A percentile compares a stretch with the other conserved stretches of the same genome.
Evolutionary conservation across 2,329 filamentous ascomycete genomes (phyloP).

Genomic region (Alternaria sp.): DNA sequence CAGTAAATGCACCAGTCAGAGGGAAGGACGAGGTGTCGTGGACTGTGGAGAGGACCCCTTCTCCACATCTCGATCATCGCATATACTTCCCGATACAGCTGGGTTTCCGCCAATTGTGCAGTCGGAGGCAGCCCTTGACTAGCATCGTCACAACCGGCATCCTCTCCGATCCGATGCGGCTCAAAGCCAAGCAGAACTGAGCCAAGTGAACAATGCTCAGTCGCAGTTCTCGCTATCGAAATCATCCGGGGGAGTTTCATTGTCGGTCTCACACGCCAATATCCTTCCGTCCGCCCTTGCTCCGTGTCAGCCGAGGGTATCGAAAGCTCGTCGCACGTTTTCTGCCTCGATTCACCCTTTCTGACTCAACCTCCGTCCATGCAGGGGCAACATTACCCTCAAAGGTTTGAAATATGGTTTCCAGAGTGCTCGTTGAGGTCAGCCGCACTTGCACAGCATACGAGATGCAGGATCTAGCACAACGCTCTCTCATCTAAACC

Average conservation of each 20-base stretch:
- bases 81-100: neutral
- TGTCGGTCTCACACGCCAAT: neutral
- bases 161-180: constrained; percentile 12
- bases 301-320: neutral
- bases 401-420: constrained; percentile 1
- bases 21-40: constrained; percentile 1
- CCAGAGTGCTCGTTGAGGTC: constrained; percentile 15
- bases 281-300: constrained; percentile 2
- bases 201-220: neutral
- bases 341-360: neutral
- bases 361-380: constrained; percentile 2
- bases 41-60: constrained; percentile 4
- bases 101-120: neutral
- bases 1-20: constrained; percentile 13
- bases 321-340: constrained; percentile 7
- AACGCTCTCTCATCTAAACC: constrained; percentile 25
- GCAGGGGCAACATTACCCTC: constrained; percentile 2
- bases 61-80: constrained; percentile 6
- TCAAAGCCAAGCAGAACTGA: neutral
- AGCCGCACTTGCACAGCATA: constrained; percentile 14
- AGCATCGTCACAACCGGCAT: constrained; percentile 1
- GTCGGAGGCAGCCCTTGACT: neutral
- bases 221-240: neutral
- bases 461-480: constrained; percentile 20
- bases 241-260: neutral